Base-by-base conservation (phyloP, 345 rosid species). In the Crucihimalaya himalaica region DNA sequence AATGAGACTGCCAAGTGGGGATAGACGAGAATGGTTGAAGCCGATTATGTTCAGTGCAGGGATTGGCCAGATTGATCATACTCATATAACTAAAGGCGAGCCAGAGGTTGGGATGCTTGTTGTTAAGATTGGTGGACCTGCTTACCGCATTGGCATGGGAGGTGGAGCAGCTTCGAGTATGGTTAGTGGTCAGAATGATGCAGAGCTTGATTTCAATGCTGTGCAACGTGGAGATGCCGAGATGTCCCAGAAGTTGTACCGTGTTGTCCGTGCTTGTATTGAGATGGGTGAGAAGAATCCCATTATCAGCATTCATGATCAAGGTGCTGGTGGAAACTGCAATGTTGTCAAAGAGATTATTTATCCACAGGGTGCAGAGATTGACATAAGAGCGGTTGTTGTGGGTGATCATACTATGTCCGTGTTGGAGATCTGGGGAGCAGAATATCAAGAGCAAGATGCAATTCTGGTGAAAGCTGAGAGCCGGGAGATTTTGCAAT, bases 161-260 rank as follows among this genome's bases (percentile, higher is more conserved):
- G 97, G 98, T 56, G 97, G 97, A 15, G 98, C 97, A 12, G 97
- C 97, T n/a, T 91, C 97, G 1, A 94, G 97, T 84, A 94, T 88
- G 98, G 98, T 88, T 35, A 91, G 98, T 84, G 96, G 97, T n/a
- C 96, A 88, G 84, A 91, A 91, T 46, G 93, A 88, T 78, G 97
- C 96, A 9, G 96, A 89, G 72, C 98, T 94, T 75, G 97, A 94
- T 81, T 94, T 94, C 80, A 94, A 94, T 69, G 98, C 98, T 54
- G 97, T 94, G 75, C 98, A 91, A 45, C 95, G 90, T 54, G 98
- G 98, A 55, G 93, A 94, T 82, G 98, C 97, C 53, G 98, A 89
- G 80, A 91, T 94, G 98, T 91, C 96, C 8, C 98, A 94, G 71
- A 94, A 94, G 79, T 66, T 88, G 54, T 91, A 94, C 68, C 96